phyloP scores from a whole-genome alignment of 169 alveolate species.

The Plasmodium berghei region DNA sequence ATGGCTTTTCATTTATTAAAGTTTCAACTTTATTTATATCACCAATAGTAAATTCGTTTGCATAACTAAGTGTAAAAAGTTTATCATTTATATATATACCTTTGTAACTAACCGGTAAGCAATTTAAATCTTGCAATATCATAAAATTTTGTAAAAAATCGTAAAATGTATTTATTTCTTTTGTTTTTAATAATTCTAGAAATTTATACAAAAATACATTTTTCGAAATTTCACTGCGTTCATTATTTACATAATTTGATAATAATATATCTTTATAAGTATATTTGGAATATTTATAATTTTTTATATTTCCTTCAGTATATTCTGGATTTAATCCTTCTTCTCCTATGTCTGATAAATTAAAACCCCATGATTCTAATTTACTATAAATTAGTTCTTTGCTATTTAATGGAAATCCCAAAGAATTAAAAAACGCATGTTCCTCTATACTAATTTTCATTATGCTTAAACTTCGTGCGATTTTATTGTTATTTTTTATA shows the following conservation, averaged over 20 bases:
- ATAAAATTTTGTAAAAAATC: conserved; percentile 67
- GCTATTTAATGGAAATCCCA: conserved; percentile 72
- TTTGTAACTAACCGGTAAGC: conserved; percentile 66
- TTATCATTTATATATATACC: conserved; percentile 61
- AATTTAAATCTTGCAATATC: conserved; percentile 74
- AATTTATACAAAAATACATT: conserved; percentile 53
- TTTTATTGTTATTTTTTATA: conserved; percentile 41
- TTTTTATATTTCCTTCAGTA: conserved; percentile 40
- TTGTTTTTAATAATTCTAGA: conserved; percentile 49
- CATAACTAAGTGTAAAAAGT: conserved; percentile 23
- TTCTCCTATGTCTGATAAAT: conserved; percentile 65
- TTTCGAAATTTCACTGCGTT: conserved; percentile 29
- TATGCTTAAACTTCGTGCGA: background rate
- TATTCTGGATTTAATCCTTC: conserved; percentile 48
- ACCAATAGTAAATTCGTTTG: conserved; percentile 2
- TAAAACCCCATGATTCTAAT: conserved; percentile 74
- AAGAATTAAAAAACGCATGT: conserved; percentile 14
- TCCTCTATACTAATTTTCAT: conserved; percentile 27
- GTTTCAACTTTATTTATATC: conserved; percentile 26
- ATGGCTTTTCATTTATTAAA: conserved; percentile 53
- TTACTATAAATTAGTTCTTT: conserved; percentile 53
- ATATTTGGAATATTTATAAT: conserved; percentile 61
- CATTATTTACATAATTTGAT: conserved; percentile 37
- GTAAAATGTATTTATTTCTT: conserved; percentile 58
- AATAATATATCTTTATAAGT: conserved; percentile 72